Evolutionary conservation across 2,329 filamentous ascomycete species (phyloP), one percentile per base, ranked within the genome.

Genomic region (Cordyceps cateniannulata): DNA sequence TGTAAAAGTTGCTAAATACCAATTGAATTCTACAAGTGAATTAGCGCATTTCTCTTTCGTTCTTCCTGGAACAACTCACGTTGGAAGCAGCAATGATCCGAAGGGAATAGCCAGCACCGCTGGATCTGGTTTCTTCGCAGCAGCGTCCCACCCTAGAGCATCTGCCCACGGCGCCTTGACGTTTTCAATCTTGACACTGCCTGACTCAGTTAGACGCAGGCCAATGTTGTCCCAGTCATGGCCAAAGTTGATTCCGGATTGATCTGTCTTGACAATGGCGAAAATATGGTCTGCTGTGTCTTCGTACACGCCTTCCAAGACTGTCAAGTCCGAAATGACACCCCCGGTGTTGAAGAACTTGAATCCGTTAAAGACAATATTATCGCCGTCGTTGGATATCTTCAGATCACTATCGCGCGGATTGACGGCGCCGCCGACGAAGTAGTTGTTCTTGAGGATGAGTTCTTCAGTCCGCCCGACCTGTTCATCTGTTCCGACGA

Each of bases 301-400:
- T 6, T 82, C 78, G n/a, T 80, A 73, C 0, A 84, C 81, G 22
- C 86, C 85, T 66, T 89, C 85, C 0, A 89, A 77, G 0, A 88
- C 83, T 0, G 85, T 87, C 22, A 88, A 71, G 62, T 89, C 85
- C 0, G 84, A 87, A 2, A 89, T 77, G 0, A 87, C 85, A 27
- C 85, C 85, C 0, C 86, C 86, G 0, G 85, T 89, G 67, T 85
- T 88, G 76, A 88, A 88, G 71, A 82, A 77, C 70, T 89, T 89
- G 70, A 77, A 79, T 1, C 85, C 85, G 62, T 82, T 81, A 70
- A 86, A 88, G 2, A 85, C 69, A 16, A 88, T 69, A 2, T 79
- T 72, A 4, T 84, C 80, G 1, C 81, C 83, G 1, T 83, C 76
- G 1, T 76, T 70, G 0, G 76, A 82, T 63, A 86, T 84, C 32